phyloP scores from a whole-genome alignment of 2,329 filamentous ascomycete genomes.

The Moelleriella libera region DNA sequence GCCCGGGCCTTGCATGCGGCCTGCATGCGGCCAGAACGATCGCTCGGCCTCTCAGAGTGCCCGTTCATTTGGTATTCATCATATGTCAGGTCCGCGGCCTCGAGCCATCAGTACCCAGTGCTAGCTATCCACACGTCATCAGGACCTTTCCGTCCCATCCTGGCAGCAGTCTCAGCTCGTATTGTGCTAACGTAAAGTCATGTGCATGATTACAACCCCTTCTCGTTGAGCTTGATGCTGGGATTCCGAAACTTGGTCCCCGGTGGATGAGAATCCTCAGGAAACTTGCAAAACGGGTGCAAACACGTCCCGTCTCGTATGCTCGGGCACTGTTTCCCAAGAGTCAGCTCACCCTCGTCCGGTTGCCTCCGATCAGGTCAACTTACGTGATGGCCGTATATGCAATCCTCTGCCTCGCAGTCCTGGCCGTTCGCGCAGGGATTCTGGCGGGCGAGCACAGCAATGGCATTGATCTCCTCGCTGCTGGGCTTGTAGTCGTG shows the following conservation, averaged over 20 bases:
- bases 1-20: no score
- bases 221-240: slow-evolving; percentile 18
- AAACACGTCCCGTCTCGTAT: slow-evolving; percentile 34
- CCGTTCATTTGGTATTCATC: no score
- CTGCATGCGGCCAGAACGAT: no score
- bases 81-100: no score
- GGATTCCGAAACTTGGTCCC: slow-evolving; percentile 34
- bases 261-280: slow-evolving; percentile 37
- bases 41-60: no score
- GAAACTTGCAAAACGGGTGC: slow-evolving; percentile 42
- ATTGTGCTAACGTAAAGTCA: no score
- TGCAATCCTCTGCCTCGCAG: slow-evolving; percentile 43
- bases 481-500: slow-evolving; percentile 38
- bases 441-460: slow-evolving; percentile 39
- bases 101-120: no score
- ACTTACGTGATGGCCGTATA: slow-evolving; percentile 49
- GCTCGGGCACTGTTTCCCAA: slow-evolving; percentile 32
- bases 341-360: background rate
- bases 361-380: background rate
- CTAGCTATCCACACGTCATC: no score
- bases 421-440: slow-evolving; percentile 43
- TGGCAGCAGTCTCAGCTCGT: no score
- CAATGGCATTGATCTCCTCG: slow-evolving; percentile 42
- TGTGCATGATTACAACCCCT: no score
- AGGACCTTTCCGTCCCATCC: no score